A percentile compares a stretch with the other conserved stretches of the same genome.
phyloP scores from a whole-genome alignment of 139 green algal genomes.

The Closterium sp. region DNA sequence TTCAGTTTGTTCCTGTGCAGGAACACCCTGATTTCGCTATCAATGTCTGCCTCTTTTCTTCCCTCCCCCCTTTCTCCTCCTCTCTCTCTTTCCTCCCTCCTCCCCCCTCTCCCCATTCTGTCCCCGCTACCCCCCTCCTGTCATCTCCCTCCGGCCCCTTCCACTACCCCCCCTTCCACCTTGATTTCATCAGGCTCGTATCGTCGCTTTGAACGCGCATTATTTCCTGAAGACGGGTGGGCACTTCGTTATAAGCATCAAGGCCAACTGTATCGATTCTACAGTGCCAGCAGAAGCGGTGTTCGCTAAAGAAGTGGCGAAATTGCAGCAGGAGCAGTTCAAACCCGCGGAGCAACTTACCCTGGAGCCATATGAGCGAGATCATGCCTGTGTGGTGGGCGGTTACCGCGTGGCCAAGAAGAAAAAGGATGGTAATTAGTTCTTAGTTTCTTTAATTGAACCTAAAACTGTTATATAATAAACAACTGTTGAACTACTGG shows the following conservation, averaged over 20 bases:
- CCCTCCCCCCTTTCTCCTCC: neutral
- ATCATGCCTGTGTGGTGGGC: conserved; percentile 90
- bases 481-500: no score
- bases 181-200: conserved; percentile 79
- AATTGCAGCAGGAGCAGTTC: conserved; percentile 94
- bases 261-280: conserved; percentile 98
- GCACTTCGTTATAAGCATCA: conserved; percentile 99
- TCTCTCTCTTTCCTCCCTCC: neutral
- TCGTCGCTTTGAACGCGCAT: conserved; percentile 95
- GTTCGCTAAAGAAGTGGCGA: conserved; percentile 97
- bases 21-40: no score
- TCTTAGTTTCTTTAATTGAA: no score
- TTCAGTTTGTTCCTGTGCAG: no score
- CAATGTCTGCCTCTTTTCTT: neutral
- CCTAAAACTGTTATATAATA: no score
- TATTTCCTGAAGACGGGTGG: conserved; percentile 98
- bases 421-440: conserved; percentile 24
- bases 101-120: neutral
- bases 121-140: no score
- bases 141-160: neutral
- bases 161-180: neutral
- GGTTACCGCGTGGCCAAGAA: conserved; percentile 50
- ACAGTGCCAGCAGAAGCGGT: conserved; percentile 95
- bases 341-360: conserved; percentile 92
- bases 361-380: conserved; percentile 97